Conservation (phyloP, 306 rosid genomes). For the Vigna unguiculata region DNA sequence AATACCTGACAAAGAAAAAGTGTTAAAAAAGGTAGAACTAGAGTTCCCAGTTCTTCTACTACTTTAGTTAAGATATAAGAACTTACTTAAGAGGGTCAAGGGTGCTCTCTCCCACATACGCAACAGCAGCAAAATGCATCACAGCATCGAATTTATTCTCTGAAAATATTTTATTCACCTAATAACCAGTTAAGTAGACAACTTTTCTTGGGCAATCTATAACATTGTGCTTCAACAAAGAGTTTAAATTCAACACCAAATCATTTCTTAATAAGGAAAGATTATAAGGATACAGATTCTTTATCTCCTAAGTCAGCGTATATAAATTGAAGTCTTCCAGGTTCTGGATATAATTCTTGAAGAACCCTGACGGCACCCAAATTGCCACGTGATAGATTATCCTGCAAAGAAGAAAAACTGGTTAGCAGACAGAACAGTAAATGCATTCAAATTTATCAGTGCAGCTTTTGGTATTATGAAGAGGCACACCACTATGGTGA, state of each 20-base stretch:
- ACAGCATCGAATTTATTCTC: slow-evolving; percentile 98
- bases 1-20: slow-evolving; percentile 70
- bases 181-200: slow-evolving; percentile 70
- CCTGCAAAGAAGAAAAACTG: slow-evolving; percentile 58
- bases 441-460: slow-evolving; percentile 23
- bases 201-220: slow-evolving; percentile 20
- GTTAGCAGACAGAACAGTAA: slow-evolving; percentile 2
- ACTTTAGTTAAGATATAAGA: slow-evolving; percentile 28
- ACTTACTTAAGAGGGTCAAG: slow-evolving; percentile 92
- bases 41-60: slow-evolving; percentile 1
- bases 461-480: slow-evolving; percentile 15
- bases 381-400: slow-evolving; percentile 92
- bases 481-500: slow-evolving; percentile 88
- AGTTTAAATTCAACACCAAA: slow-evolving; percentile 20
- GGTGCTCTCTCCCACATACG: slow-evolving; percentile 99
- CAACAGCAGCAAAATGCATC: slow-evolving; percentile 99
- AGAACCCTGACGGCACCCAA: slow-evolving; percentile 91
- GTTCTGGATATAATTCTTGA: slow-evolving; percentile 77
- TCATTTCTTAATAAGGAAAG: slow-evolving; percentile 24
- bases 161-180: slow-evolving; percentile 88
- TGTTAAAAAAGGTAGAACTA: not conserved
- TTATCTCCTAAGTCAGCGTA: slow-evolving; percentile 91
- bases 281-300: slow-evolving; percentile 76
- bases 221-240: slow-evolving; percentile 14
- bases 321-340: slow-evolving; percentile 96